Conservation (phyloP, 2,329 filamentous ascomycete genomes). For the Monilinia polystroma region DNA sequence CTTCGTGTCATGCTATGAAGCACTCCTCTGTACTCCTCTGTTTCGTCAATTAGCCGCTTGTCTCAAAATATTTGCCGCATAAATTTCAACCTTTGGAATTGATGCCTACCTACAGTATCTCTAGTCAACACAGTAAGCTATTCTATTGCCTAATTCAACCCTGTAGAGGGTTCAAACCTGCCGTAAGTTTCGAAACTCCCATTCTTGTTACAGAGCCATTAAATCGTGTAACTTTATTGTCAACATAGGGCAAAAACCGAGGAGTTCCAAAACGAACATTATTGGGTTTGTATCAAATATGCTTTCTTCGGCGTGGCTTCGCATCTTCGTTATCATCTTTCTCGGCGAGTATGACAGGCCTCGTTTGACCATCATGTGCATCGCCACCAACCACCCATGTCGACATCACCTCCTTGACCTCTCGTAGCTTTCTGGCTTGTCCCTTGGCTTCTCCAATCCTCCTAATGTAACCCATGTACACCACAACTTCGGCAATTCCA, state of each 20-base stretch:
- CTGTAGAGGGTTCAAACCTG: conserved; percentile 3
- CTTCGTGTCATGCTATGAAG: conserved; percentile 16
- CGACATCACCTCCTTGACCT: conserved; percentile 67
- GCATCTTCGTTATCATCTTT: conserved; percentile 13
- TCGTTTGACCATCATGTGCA: conserved; percentile 34
- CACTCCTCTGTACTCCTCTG: conserved; percentile 18
- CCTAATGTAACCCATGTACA: conserved; percentile 74
- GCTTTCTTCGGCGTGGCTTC: conserved; percentile 20
- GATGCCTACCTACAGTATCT: background rate
- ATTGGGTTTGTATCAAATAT: conserved; percentile 15
- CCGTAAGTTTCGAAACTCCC: background rate
- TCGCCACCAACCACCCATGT: conserved; percentile 64
- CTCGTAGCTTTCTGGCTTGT: conserved; percentile 58
- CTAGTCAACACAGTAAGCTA: background rate
- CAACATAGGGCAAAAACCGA: background rate
- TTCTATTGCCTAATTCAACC: conserved; percentile 13
- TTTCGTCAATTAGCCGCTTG: conserved; percentile 18
- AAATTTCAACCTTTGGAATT: background rate
- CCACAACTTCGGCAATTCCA: conserved; percentile 71
- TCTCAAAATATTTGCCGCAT: conserved; percentile 14
- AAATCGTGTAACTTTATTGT: background rate
- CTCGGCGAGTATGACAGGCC: background rate
- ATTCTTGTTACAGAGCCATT: conserved; percentile 2
- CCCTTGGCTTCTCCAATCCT: conserved; percentile 67
- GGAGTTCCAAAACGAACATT: background rate